These are phyloP conservation scores for Cytospora schulzeri DNA, from an alignment of 2,329 filamentous ascomycete species.

Conservation along the genomic window DNA sequence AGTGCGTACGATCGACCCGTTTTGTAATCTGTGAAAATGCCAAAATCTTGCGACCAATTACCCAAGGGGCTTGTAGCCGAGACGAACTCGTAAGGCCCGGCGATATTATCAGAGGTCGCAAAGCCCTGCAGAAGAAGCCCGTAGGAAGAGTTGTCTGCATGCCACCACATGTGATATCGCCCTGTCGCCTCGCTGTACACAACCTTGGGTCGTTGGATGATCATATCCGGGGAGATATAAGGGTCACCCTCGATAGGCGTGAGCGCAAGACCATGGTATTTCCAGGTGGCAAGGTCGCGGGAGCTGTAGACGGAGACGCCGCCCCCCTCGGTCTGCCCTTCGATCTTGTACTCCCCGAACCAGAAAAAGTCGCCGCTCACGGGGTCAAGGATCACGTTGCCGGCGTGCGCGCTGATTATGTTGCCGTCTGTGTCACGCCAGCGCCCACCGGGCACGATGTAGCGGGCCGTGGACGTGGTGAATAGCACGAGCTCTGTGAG, in stretches of 20 bases:
- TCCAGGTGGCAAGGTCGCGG: slow-evolving; percentile 62
- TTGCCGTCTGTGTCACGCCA: slow-evolving; percentile 63
- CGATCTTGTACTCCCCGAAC: slow-evolving; percentile 64
- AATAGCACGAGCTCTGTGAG: slow-evolving; percentile 9
- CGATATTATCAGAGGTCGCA: slow-evolving; percentile 50
- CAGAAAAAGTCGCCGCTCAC: slow-evolving; percentile 58
- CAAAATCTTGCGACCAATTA: slow-evolving; percentile 63
- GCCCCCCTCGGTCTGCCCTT: slow-evolving; percentile 60
- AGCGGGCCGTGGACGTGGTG: slow-evolving; percentile 35
- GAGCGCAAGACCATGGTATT: slow-evolving; percentile 58
- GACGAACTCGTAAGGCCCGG: slow-evolving; percentile 54
- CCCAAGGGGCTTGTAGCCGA: slow-evolving; percentile 55
- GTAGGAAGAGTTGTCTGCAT: slow-evolving; percentile 59
- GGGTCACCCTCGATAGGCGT: slow-evolving; percentile 56
- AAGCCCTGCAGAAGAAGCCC: slow-evolving; percentile 57
- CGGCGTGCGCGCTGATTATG: slow-evolving; percentile 64
- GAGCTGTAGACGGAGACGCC: slow-evolving; percentile 64
- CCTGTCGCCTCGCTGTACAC: slow-evolving; percentile 56
- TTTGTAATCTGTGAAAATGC: slow-evolving; percentile 59
- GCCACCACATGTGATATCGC: slow-evolving; percentile 61
- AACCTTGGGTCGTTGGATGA: slow-evolving; percentile 66
- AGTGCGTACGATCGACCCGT: slow-evolving; percentile 55
- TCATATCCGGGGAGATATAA: slow-evolving; percentile 55
- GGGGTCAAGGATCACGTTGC: slow-evolving; percentile 55
- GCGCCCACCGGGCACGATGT: slow-evolving; percentile 62